These are phyloP conservation scores for Pseudoturritis turrita DNA, from an alignment of 345 rosid genomes.

Conservation along the genomic window DNA sequence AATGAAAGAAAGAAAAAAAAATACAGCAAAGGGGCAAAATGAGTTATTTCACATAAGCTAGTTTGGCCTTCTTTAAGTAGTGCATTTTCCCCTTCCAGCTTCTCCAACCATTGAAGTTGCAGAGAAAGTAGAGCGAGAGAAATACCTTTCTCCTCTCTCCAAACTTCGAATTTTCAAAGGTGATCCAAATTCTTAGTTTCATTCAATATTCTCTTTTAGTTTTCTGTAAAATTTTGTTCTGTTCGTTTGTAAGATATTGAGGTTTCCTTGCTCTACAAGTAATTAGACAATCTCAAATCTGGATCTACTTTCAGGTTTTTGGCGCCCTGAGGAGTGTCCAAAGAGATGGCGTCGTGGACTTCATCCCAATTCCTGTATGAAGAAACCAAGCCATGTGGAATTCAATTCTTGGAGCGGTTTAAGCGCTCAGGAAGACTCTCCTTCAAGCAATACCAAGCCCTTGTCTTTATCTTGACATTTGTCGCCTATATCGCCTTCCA, in stretches of 20 bases:
- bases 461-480: constrained; percentile 74
- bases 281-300: not conserved
- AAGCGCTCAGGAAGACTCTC: constrained; percentile 52
- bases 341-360: constrained; percentile 33
- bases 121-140: not conserved
- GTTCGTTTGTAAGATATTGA: not conserved
- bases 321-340: not conserved
- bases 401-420: constrained; percentile 47
- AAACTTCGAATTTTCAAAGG: not conserved
- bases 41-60: not conserved
- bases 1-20: not conserved
- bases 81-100: not conserved
- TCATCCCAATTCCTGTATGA: constrained; percentile 32
- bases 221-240: not conserved
- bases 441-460: constrained; percentile 61
- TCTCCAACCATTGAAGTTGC: constrained; percentile 13
- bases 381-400: constrained; percentile 61
- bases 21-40: constrained; percentile 19
- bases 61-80: constrained; percentile 20
- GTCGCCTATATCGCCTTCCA: constrained; percentile 78
- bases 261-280: not conserved
- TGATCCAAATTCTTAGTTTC: not conserved
- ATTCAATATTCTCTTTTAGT: not conserved
- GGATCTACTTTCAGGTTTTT: constrained; percentile 18
- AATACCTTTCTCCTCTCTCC: not conserved